Percentiles rank a stretch among this genome's conserved stretches.
These are phyloP conservation scores for Carex kokanica DNA, from an alignment of 176 grass and related monocot species.

Conservation along the genomic window DNA sequence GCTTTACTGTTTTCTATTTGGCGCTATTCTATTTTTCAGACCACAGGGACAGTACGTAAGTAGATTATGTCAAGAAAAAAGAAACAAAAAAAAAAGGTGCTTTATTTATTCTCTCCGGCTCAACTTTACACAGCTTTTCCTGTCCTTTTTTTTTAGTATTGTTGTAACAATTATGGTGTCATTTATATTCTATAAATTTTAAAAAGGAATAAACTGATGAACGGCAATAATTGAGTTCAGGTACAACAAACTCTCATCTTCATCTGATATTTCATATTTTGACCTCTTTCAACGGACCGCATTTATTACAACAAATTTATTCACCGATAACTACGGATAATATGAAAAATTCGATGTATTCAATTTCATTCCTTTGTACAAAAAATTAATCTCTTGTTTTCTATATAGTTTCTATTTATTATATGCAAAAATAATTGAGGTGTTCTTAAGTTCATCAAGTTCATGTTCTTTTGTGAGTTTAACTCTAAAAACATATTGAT, in stretches of 20 bases:
- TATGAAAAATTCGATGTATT: too few relatives aligned
- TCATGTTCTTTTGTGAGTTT: too few relatives aligned
- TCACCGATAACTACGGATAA: too few relatives aligned
- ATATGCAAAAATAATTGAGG: too few relatives aligned
- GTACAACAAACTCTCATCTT: background rate
- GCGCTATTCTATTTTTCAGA: constrained; percentile 12
- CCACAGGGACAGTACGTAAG: background rate
- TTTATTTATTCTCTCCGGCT: background rate
- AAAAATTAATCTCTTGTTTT: too few relatives aligned
- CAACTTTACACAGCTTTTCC: background rate
- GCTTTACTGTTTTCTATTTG: constrained; percentile 6
- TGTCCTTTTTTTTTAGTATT: background rate
- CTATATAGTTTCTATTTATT: too few relatives aligned
- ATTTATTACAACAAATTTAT: too few relatives aligned
- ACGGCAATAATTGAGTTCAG: background rate
- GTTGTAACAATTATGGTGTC: background rate
- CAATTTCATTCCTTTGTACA: too few relatives aligned
- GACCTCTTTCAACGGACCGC: background rate
- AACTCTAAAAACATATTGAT: too few relatives aligned
- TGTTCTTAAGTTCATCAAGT: too few relatives aligned
- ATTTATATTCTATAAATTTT: background rate
- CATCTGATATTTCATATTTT: background rate
- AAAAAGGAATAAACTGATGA: background rate
- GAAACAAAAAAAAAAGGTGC: background rate
- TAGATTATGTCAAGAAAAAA: constrained; percentile 12